Conservation (phyloP, 805 yeast genomes). For the Blastobotrys mokoenaii region DNA sequence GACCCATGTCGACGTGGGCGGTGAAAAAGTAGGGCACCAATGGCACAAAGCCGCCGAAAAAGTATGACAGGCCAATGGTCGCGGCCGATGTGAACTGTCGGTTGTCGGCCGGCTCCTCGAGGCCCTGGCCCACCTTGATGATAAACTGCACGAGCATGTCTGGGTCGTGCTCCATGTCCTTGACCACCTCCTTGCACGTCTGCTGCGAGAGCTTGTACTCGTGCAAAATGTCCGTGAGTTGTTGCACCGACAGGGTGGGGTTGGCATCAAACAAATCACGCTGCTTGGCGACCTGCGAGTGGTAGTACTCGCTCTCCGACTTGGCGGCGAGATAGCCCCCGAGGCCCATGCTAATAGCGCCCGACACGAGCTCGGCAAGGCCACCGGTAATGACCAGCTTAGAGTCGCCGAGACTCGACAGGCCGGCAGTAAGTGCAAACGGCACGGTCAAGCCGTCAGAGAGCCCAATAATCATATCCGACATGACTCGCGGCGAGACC, state of each 20-base stretch:
- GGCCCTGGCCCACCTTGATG: slow-evolving; percentile 81
- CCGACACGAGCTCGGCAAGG: slow-evolving; percentile 92
- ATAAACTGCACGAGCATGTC: slow-evolving; percentile 76
- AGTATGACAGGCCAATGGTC: slow-evolving; percentile 83
- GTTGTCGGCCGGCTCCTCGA: slow-evolving; percentile 91
- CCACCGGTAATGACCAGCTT: slow-evolving; percentile 95
- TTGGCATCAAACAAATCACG: slow-evolving; percentile 15
- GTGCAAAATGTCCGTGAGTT: slow-evolving; percentile 69
- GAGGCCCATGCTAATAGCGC: slow-evolving; percentile 95
- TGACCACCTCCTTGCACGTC: slow-evolving; percentile 64
- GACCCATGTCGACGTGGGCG: slow-evolving; percentile 63
- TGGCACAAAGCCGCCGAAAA: slow-evolving; percentile 89
- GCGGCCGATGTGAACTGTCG: slow-evolving; percentile 81
- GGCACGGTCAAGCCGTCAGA: slow-evolving; percentile 97
- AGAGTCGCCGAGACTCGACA: slow-evolving; percentile 82
- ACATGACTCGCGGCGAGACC: slow-evolving; percentile 75
- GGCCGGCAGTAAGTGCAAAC: slow-evolving; percentile 96
- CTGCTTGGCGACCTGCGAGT: slow-evolving; percentile 25
- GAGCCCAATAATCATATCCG: slow-evolving; percentile 87
- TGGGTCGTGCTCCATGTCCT: slow-evolving; percentile 72
- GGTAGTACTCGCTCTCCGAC: slow-evolving; percentile 46
- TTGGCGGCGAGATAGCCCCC: slow-evolving; percentile 96
- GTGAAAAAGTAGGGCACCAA: slow-evolving; percentile 86
- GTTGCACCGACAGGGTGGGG: slow-evolving; percentile 48
- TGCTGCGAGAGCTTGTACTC: slow-evolving; percentile 62